Base-by-base conservation (phyloP, 1,284 basidiomycete genomes). In the Apiotrichum laibachii region DNA sequence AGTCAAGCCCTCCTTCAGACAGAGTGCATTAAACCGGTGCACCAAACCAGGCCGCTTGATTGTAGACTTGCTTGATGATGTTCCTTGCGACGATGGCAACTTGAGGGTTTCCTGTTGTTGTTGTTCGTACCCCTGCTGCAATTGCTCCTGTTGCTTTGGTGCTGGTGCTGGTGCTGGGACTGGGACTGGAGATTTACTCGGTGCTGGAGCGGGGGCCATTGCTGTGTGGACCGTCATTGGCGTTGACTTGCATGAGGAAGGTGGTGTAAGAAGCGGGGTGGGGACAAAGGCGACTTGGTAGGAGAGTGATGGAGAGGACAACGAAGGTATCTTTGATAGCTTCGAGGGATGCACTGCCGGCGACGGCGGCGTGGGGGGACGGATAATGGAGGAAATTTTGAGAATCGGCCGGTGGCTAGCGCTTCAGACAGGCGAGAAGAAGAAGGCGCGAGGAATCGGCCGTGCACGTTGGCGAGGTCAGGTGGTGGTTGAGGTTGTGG, bases 1-100 rank as follows among this genome's bases (percentile, higher is more conserved):
- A 2, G 49, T 50, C 33, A 50, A 21, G 37, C 49, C 49, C 35
- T 50, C 22, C 34, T 50, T 50, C 39, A 51, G 50, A 22, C 50
- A 51, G 39, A 51, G 40, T 15, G 22, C 50, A 22, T 43, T 51
- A 39, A 51, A 51, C 35, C 21, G 37, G 2, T 50, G 37, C 19
- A 50, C 31, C 16, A 50, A 35, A 2, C 13, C 13, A 2, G 21
- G 2, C 13, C 44, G 19, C 21, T 11, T 21, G 8, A 16, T 5
- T 42, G 40, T 19, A 9, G 40, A 19, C 8, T 42, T 42, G 40
- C 16, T 42, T 8, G 15, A 18, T 5, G 40, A 39, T 13, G 37
- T 39, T 19, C 18, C n/a, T 18, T 42, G 40, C 18, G n/a, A n/a
- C 5, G 40, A n/a, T 5, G 16, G 18, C 40, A n/a, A 8, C 18